Percentiles rank a stretch among this genome's conserved stretches.
Evolutionary conservation across 1,139 yeast species (phyloP).

Genomic region (Diutina ranongensis): DNA sequence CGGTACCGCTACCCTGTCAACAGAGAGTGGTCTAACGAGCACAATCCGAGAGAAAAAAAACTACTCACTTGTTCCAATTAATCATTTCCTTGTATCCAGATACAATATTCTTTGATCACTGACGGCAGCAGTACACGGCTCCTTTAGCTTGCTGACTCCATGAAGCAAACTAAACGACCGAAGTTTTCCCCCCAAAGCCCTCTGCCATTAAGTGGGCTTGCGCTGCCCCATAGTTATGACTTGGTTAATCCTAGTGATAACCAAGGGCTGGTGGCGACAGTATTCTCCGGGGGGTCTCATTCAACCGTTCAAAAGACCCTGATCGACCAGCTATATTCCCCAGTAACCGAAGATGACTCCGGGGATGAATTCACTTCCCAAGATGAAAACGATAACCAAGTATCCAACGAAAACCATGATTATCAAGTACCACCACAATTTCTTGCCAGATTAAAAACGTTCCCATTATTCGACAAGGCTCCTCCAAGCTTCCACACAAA

Average conservation of each 20-base stretch:
- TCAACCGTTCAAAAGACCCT: neutral
- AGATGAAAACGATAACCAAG: neutral
- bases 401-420: neutral
- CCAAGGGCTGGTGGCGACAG: neutral
- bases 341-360: neutral
- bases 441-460: slow-evolving; percentile 32
- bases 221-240: neutral
- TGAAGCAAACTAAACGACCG: neutral
- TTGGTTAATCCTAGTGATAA: neutral
- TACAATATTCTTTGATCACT: neutral
- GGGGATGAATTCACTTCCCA: neutral
- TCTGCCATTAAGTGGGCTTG: slow-evolving; percentile 1
- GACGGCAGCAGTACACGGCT: neutral
- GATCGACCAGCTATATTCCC: neutral
- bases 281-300: neutral
- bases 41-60: neutral
- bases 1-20: neutral
- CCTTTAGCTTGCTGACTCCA: neutral
- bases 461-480: slow-evolving; percentile 54
- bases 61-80: too few relatives aligned
- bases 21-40: neutral
- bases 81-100: too few relatives aligned
- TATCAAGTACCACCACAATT: slow-evolving; percentile 1
- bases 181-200: slow-evolving; percentile 4
- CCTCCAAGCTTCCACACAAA: slow-evolving; percentile 52